Conservation (phyloP, 1,139 yeast genomes). For the Pichia sp. region DNA sequence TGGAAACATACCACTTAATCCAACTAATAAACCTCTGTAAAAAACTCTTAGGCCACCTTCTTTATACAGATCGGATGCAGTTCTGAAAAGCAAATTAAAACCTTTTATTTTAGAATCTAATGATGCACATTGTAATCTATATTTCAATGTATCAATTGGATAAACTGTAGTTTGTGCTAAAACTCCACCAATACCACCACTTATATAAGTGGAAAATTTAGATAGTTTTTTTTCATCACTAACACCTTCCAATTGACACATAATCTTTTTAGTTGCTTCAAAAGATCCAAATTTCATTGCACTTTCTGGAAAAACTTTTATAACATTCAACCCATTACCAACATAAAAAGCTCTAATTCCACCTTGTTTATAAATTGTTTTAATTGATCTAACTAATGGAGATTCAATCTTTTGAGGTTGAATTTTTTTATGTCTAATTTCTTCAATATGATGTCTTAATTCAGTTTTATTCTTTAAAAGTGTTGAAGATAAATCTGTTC, state of each 20-base stretch:
- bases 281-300: slow-evolving; percentile 97
- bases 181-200: slow-evolving; percentile 97
- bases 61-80: slow-evolving; percentile 69
- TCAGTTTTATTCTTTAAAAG: slow-evolving; percentile 51
- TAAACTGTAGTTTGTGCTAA: slow-evolving; percentile 87
- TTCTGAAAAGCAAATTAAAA: slow-evolving; percentile 50
- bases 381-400: slow-evolving; percentile 73
- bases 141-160: slow-evolving; percentile 94
- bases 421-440: slow-evolving; percentile 30
- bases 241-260: slow-evolving; percentile 75
- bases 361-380: slow-evolving; percentile 79
- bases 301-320: slow-evolving; percentile 93
- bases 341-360: slow-evolving; percentile 85
- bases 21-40: slow-evolving; percentile 82
- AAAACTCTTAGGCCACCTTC: slow-evolving; percentile 77
- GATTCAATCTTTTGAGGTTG: slow-evolving; percentile 46
- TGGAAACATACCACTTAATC: slow-evolving; percentile 91
- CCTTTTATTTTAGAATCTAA: slow-evolving; percentile 57
- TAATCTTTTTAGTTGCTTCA: slow-evolving; percentile 73
- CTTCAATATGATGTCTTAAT: slow-evolving; percentile 37
- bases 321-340: slow-evolving; percentile 89
- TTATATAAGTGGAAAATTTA: slow-evolving; percentile 70
- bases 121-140: slow-evolving; percentile 73
- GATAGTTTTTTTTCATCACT: slow-evolving; percentile 69
- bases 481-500: slow-evolving; percentile 74